A percentile compares a stretch with the other conserved stretches of the same genome.
Evolutionary conservation across 306 rosid genomes (phyloP).

Genomic region (Rosa persica): DNA sequence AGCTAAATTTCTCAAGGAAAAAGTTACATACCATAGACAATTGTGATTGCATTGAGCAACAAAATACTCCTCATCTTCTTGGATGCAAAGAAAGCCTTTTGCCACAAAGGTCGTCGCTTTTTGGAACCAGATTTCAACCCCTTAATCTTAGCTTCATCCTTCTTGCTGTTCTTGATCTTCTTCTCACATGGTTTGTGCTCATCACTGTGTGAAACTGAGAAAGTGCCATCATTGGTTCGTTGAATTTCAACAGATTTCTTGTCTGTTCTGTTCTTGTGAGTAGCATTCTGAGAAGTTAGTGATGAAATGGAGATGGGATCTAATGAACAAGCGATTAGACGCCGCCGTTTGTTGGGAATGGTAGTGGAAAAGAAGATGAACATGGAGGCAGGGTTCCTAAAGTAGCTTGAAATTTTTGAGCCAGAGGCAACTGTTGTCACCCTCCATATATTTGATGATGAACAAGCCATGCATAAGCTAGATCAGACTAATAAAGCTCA

Average conservation of each 20-base stretch:
- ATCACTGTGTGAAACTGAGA: slow-evolving; percentile 3
- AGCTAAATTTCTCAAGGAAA: not conserved
- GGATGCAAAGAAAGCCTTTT: slow-evolving; percentile 45
- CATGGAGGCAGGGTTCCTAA: not conserved
- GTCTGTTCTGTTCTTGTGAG: not conserved
- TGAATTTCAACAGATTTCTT: slow-evolving; percentile 14
- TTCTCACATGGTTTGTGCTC: slow-evolving; percentile 4
- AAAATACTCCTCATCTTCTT: slow-evolving; percentile 58
- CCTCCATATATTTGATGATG: slow-evolving; percentile 18
- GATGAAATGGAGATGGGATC: slow-evolving; percentile 18
- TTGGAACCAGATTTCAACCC: not conserved
- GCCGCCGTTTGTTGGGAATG: slow-evolving; percentile 10
- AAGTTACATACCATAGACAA: slow-evolving; percentile 52
- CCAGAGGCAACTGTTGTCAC: slow-evolving; percentile 12
- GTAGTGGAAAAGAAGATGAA: slow-evolving; percentile 18
- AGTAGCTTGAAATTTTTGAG: slow-evolving; percentile 6
- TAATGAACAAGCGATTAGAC: slow-evolving; percentile 12
- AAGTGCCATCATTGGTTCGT: slow-evolving; percentile 5
- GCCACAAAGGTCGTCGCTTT: slow-evolving; percentile 33
- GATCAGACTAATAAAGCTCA: not conserved
- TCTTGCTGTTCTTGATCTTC: slow-evolving; percentile 11
- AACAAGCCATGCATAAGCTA: slow-evolving; percentile 22
- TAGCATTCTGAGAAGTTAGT: slow-evolving; percentile 15
- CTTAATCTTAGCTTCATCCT: not conserved
- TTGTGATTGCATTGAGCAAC: slow-evolving; percentile 55